Base-by-base conservation (phyloP, 1,139 yeast species). In the Blastobotrys serpentis region DNA sequence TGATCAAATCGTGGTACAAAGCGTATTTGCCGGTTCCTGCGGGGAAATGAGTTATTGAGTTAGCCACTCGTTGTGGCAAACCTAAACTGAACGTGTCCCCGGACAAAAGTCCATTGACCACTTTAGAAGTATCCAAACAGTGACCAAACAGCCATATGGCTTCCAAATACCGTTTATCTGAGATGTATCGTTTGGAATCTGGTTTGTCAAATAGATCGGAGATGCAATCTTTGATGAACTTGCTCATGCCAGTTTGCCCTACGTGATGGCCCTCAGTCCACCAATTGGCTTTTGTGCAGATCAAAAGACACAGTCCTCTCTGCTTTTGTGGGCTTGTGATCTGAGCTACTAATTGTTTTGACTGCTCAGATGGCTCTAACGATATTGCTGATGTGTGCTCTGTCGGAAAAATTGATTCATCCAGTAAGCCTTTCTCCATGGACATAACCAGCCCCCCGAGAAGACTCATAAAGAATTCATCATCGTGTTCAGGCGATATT, bases 261-360 rank as follows among this genome's bases (percentile, higher is more conserved):
- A 33, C 37, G 11, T 33, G 37, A 16, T 33, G 37, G 4, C 37
- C 37, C 21, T 33, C 37, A 16, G n/a, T 6, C 37, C 37, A 33
- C 37, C 37, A 33, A 17, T 33, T 33, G 18, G 11, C 37, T 11
- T 33, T 33, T 18, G 37, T 33, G 6, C 19, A 6, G 10, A 33
- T 11, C 8, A 33, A 6, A 4, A 33, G 18, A 6, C 10, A 13
- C 13, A 29, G n/a, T 10, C 32, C 32, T 11, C 7, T 11, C 13
- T 29, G 13, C n/a, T 29, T 6, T 11, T 29, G 32, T 11, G 13
- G 7, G 32, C 13, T 11, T 29, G 32, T 29, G 32, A 29, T 6
- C 6, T 23, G 26, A 14, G 7, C 32, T 29, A 29, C 13, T 11
- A 29, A 7, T 11, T 6, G 13, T 29, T 4, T 29, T 11, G 32